Evolutionary conservation across 176 grass and related monocot species (phyloP).

Genomic region (Microstegium vimineum): DNA sequence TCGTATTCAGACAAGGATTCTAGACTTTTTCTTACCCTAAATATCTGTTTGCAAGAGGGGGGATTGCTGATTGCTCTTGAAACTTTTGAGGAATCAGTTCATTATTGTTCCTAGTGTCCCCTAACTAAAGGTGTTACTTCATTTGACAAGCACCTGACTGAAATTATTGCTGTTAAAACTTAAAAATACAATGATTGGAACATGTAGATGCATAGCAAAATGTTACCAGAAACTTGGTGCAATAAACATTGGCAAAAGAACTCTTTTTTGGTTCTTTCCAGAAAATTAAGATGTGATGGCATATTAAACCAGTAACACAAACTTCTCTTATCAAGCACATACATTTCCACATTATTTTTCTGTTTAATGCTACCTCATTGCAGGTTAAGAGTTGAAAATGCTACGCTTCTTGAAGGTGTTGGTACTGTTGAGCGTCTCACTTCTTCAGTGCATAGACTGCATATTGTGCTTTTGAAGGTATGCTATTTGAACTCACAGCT

Average conservation of each 20-base stretch:
- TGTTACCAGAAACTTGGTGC: neutral
- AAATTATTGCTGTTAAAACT: too few species aligned
- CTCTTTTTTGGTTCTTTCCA: neutral
- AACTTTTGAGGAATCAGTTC: neutral
- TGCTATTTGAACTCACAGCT: neutral
- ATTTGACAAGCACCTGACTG: too few species aligned
- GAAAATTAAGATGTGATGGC: neutral
- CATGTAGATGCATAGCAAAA: neutral
- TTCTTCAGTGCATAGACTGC: conserved; percentile 73
- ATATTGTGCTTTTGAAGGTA: conserved; percentile 79
- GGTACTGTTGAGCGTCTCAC: conserved; percentile 74
- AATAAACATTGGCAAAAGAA: neutral
- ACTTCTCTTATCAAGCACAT: conserved; percentile 13
- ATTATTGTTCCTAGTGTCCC: neutral
- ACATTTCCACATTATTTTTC: conserved; percentile 5
- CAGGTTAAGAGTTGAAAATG: conserved; percentile 90
- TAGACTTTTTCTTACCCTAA: neutral
- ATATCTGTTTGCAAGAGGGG: neutral
- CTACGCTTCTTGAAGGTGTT: conserved; percentile 68
- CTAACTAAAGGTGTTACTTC: neutral
- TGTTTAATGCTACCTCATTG: conserved; percentile 28
- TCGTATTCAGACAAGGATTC: neutral
- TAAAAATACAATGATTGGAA: neutral
- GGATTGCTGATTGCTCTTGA: neutral
- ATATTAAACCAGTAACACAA: neutral